These are phyloP conservation scores for Lichtheimia hyalospora DNA, from an alignment of 371 early-diverging fungal genomes.

Conservation along the genomic window DNA sequence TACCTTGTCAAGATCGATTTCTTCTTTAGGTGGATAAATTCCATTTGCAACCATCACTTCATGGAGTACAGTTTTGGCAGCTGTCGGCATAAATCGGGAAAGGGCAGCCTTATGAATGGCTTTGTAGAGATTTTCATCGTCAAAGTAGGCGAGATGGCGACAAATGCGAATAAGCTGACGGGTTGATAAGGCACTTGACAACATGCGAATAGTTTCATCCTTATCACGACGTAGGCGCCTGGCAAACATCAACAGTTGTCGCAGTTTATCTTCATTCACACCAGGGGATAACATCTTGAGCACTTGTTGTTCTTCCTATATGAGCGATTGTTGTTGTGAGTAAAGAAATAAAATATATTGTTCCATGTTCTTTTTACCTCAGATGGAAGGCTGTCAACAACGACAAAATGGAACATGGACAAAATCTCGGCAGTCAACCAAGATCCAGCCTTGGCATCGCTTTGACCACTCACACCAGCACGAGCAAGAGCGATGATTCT, in stretches of 20 bases:
- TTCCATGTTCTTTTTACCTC: constrained; percentile 6
- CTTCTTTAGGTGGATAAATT: constrained; percentile 51
- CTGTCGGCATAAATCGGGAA: constrained; percentile 73
- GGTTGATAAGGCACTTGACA: constrained; percentile 69
- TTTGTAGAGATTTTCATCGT: constrained; percentile 67
- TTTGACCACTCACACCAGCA: constrained; percentile 50
- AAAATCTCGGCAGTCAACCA: constrained; percentile 77
- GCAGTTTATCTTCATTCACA: constrained; percentile 56
- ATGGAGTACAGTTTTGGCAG: constrained; percentile 70
- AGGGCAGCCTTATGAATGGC: constrained; percentile 75
- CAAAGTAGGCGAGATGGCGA: constrained; percentile 68
- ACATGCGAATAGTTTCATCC: constrained; percentile 65
- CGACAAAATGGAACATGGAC: constrained; percentile 76
- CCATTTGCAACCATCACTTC: constrained; percentile 61
- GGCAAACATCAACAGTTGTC: constrained; percentile 63
- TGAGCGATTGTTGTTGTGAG: not conserved
- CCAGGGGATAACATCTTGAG: constrained; percentile 64
- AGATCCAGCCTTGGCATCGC: constrained; percentile 49
- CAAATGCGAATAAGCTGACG: constrained; percentile 80
- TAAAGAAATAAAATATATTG: not conserved
- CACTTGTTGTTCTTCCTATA: constrained; percentile 65
- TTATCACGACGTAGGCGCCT: constrained; percentile 63
- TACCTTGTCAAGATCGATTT: constrained; percentile 30
- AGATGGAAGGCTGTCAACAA: constrained; percentile 64
- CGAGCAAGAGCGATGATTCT: constrained; percentile 76